phyloP scores from a whole-genome alignment of 2,329 filamentous ascomycete species.

The Cryphonectria japonica region DNA sequence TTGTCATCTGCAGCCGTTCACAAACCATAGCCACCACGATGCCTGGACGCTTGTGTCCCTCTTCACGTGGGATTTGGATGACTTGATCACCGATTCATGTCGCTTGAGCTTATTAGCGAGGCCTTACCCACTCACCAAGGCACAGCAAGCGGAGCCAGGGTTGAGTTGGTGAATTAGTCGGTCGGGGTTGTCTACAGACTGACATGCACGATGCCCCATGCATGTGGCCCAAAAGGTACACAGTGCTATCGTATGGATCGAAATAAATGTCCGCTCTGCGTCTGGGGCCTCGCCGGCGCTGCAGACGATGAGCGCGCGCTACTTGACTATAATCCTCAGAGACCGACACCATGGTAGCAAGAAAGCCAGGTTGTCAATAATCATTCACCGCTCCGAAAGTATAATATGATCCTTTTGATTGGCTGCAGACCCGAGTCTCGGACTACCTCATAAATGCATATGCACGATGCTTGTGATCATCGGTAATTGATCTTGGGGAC shows the following conservation, averaged over 20 bases:
- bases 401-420: background rate
- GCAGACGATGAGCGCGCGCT: background rate
- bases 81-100: background rate
- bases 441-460: background rate
- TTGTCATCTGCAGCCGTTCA: background rate
- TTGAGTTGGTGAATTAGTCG: background rate
- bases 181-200: background rate
- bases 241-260: background rate
- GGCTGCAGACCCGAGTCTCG: background rate
- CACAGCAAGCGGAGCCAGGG: background rate
- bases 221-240: background rate
- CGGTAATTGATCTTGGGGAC: background rate
- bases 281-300: background rate
- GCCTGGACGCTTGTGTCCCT: background rate
- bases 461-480: too few species aligned
- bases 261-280: background rate
- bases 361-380: background rate
- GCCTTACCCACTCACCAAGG: background rate
- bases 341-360: background rate
- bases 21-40: background rate
- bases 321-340: background rate
- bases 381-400: background rate
- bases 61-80: background rate
- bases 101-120: background rate
- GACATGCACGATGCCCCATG: background rate